phyloP scores from a whole-genome alignment of 2,329 filamentous ascomycete genomes.

The Lanzia echinophila region DNA sequence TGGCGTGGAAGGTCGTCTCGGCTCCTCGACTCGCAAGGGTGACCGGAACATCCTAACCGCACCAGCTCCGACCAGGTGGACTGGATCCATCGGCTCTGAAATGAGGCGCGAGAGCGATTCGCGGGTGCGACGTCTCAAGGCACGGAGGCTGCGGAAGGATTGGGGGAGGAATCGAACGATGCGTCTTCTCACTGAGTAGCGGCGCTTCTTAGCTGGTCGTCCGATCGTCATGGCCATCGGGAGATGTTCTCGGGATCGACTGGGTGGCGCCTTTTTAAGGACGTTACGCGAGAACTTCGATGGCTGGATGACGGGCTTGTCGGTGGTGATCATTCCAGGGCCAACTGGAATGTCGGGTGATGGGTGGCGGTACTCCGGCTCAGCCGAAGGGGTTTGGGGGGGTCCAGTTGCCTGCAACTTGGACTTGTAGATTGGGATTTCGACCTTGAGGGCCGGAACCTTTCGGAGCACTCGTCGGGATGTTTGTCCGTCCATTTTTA shows the following conservation, averaged over 20 bases:
- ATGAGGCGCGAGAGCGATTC: neutral
- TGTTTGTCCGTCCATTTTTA: no score
- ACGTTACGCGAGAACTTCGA: neutral
- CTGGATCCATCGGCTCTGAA: neutral
- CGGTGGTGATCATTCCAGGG: no score
- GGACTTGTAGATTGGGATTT: no score
- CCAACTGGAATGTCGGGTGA: no score
- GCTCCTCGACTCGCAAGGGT: neutral
- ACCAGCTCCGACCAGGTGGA: neutral
- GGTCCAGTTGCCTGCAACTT: no score
- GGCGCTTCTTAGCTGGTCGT: neutral
- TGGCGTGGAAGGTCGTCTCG: neutral
- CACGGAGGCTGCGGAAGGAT: neutral
- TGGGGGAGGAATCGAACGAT: neutral
- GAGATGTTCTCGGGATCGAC: neutral
- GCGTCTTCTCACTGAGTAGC: neutral
- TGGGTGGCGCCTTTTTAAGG: neutral
- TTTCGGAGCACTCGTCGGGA: no score
- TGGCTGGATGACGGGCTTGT: no score
- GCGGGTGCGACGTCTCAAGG: neutral
- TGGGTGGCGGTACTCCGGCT: no score
- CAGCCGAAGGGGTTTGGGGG: no score
- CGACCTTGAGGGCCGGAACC: no score
- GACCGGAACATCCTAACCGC: neutral
- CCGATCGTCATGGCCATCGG: neutral